phyloP scores from a whole-genome alignment of 108 stramenopile species.

The Pseudonitzschia delicatissima region DNA sequence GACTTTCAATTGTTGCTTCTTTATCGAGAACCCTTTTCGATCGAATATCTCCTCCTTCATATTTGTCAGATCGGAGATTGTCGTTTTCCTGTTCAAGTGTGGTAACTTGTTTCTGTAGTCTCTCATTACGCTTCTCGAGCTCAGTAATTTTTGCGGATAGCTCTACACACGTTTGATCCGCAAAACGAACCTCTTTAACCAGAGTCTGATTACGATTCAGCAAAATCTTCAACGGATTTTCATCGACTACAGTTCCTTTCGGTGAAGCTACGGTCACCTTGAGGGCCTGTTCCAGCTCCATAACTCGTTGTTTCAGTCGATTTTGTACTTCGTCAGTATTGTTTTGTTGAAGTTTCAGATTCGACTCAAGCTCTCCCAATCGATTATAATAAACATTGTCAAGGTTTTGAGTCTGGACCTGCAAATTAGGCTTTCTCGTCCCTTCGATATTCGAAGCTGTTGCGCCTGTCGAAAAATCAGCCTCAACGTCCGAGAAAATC shows the following conservation, averaged over 20 bases:
- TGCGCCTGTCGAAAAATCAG: neutral
- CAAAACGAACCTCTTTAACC: constrained; percentile 81
- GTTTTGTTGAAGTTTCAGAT: constrained; percentile 18
- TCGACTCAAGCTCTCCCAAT: constrained; percentile 24
- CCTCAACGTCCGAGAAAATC: neutral
- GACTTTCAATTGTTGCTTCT: neutral
- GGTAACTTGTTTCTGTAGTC: constrained; percentile 17
- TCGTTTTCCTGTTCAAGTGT: constrained; percentile 13
- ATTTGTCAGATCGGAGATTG: neutral
- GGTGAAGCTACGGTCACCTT: constrained; percentile 28
- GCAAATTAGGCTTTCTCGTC: neutral
- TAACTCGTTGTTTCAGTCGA: constrained; percentile 20
- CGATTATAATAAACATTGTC: neutral
- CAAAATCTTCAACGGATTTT: constrained; percentile 42
- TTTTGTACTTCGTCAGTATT: constrained; percentile 21
- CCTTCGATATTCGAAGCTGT: neutral
- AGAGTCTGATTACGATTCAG: constrained; percentile 75
- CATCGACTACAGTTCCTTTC: constrained; percentile 30
- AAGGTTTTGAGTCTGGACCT: neutral
- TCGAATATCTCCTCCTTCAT: neutral
- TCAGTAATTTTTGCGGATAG: constrained; percentile 35
- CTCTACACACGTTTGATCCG: constrained; percentile 86
- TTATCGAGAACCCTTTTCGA: neutral
- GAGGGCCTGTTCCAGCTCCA: constrained; percentile 30
- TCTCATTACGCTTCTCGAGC: constrained; percentile 23